Base-by-base conservation (phyloP, 2,329 filamentous ascomycete genomes). In the Monilinia vaccinii-corymbosi region DNA sequence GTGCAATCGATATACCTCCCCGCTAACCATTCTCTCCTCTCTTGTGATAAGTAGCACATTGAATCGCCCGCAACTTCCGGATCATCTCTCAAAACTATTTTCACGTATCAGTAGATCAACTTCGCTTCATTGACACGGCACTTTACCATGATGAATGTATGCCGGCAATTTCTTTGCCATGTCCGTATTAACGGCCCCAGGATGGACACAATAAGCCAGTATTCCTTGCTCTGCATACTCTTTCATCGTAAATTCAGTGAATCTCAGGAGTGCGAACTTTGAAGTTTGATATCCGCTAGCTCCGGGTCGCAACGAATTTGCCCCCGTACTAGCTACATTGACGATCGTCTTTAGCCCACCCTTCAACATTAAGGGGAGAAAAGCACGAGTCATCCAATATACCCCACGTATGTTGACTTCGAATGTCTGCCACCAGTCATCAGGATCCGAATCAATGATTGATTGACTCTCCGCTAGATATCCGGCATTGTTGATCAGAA, bases 251-350 rank as follows among this genome's bases (percentile, higher is more conserved):
- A 75, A 78, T 65, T 83, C 79, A 1, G 75, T 78, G 48, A 83
- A 73, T 13, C 78, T 72, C 18, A 76, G 65, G 38, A 81, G 58
- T 8, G 79, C 80, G 44, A 80, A 71, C 66, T 83, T 83, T 28
- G 73, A 72, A 2, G 74, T 74, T 58, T 75, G 71, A 60, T 84
- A 84, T 4, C 72, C 73, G 25, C 74, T 75, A 1, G 69, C 69
- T n/a, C 77, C 75, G 0, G 66, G 65, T 3, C 66, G 61, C 21
- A 75, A 66, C 56, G 73, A 61, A 58, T 74, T 71, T 0, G 72
- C 76, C 5, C 74, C 79, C 1, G 77, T 72, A 44, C 76, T 78
- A 2, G 71, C 73, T 34, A 83, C 66, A 62, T 78, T 80, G 60
- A 83, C 70, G 25, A 83, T 71, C 0, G 74, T 77, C 67, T 77